Conservation (phyloP, 2,329 filamentous ascomycete genomes). For the Didymellaceae sp. region DNA sequence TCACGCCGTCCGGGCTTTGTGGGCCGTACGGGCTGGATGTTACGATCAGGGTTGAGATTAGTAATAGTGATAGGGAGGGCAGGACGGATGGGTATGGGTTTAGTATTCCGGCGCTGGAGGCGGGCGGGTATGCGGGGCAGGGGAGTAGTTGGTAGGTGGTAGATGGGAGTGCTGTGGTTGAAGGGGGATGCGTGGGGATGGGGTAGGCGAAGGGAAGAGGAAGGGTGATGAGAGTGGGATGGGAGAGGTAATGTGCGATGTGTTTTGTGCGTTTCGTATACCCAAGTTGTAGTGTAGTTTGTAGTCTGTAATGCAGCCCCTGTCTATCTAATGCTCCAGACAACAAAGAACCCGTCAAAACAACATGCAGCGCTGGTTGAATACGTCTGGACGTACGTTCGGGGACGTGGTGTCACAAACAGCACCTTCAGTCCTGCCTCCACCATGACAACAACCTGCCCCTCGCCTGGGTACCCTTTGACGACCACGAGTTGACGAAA, state of each 20-base stretch:
- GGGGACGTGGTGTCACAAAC: no score
- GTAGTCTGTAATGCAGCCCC: not conserved
- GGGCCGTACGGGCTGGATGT: constrained; percentile 56
- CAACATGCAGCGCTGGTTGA: no score
- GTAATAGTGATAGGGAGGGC: constrained; percentile 51
- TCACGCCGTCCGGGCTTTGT: constrained; percentile 51
- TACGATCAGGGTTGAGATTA: constrained; percentile 57
- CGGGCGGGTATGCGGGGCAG: constrained; percentile 20
- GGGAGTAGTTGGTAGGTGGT: constrained; percentile 25
- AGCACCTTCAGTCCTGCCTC: no score
- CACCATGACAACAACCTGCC: no score
- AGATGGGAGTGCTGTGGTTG: not conserved
- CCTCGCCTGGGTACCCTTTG: no score
- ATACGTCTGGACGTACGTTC: no score
- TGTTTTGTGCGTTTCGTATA: constrained; percentile 1
- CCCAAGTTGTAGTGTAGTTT: not conserved
- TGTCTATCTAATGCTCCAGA: no score
- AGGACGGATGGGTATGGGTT: constrained; percentile 59
- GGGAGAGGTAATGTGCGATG: not conserved
- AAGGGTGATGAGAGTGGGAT: not conserved
- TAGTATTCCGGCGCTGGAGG: constrained; percentile 53
- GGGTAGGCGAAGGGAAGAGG: not conserved
- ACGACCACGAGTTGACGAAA: no score
- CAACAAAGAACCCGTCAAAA: no score
- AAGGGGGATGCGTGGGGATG: not conserved